Percentiles rank a stretch among this genome's conserved stretches.
These are phyloP conservation scores for Nitzschia inconspicua DNA, from an alignment of 108 stramenopile species.

Conservation along the genomic window DNA sequence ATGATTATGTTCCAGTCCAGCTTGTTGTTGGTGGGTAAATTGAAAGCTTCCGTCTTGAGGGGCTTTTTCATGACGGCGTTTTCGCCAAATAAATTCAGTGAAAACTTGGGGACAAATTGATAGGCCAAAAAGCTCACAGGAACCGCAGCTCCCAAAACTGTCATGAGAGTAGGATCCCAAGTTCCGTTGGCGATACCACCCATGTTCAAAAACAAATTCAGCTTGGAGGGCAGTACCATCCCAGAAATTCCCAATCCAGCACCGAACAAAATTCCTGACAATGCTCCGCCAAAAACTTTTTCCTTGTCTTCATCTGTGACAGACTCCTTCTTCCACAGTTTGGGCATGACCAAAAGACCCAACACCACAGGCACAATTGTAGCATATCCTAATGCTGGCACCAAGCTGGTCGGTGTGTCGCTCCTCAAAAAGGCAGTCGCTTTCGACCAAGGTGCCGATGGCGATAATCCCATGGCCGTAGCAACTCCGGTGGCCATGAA, in stretches of 20 bases:
- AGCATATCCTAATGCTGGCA: neutral
- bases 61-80: too few relatives aligned
- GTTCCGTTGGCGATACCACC: slow-evolving; percentile 40
- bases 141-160: slow-evolving; percentile 78
- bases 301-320: neutral
- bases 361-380: too few relatives aligned
- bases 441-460: too few relatives aligned
- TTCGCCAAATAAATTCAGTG: neutral
- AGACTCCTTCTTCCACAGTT: neutral
- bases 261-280: slow-evolving; percentile 39
- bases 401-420: neutral
- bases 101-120: slow-evolving; percentile 37
- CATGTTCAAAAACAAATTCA: slow-evolving; percentile 66
- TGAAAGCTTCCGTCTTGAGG: slow-evolving; percentile 24
- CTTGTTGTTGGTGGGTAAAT: slow-evolving; percentile 33
- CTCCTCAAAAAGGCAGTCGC: slow-evolving; percentile 9
- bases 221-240: slow-evolving; percentile 66
- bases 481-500: slow-evolving; percentile 72
- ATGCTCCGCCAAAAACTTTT: slow-evolving; percentile 21
- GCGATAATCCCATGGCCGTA: neutral
- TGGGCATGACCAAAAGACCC: slow-evolving; percentile 1
- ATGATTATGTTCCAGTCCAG: slow-evolving; percentile 41
- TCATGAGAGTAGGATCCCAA: slow-evolving; percentile 79
- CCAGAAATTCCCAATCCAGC: slow-evolving; percentile 55
- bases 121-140: slow-evolving; percentile 54